phyloP scores from a whole-genome alignment of 2,329 filamentous ascomycete species.

The Chaetomium sp. region DNA sequence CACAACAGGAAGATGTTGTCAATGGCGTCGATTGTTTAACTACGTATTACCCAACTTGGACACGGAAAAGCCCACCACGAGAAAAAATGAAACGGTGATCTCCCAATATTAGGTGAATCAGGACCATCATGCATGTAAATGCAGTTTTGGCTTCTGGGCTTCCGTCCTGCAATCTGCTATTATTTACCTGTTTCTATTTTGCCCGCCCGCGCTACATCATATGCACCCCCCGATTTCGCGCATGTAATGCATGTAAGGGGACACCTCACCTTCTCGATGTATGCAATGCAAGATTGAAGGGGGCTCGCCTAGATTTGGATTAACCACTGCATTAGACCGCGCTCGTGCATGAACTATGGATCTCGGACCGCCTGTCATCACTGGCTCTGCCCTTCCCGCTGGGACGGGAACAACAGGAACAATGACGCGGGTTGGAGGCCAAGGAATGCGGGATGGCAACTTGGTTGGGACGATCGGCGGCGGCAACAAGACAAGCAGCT shows the following conservation, averaged over 20 bases:
- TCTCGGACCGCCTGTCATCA: slow-evolving; percentile 1
- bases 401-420: slow-evolving; percentile 4
- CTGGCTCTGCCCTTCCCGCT: not conserved
- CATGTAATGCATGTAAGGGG: not conserved
- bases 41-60: slow-evolving; percentile 1
- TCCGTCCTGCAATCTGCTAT: not conserved
- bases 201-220: not conserved
- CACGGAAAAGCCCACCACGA: not conserved
- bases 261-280: not conserved
- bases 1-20: not conserved
- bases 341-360: not conserved
- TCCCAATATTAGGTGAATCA: slow-evolving; percentile 4
- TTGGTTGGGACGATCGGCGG: not conserved
- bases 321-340: not conserved
- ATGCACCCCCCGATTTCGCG: not conserved
- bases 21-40: not conserved
- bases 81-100: not conserved
- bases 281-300: slow-evolving; percentile 3
- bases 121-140: not conserved
- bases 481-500: not conserved
- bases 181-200: not conserved
- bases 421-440: slow-evolving; percentile 5
- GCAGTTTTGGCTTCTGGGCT: not conserved
- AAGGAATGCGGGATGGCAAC: not conserved
- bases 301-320: slow-evolving; percentile 2